These are phyloP conservation scores for Fagopyrum homotropicum DNA, from an alignment of 148 eudicot genomes.

Conservation along the genomic window DNA sequence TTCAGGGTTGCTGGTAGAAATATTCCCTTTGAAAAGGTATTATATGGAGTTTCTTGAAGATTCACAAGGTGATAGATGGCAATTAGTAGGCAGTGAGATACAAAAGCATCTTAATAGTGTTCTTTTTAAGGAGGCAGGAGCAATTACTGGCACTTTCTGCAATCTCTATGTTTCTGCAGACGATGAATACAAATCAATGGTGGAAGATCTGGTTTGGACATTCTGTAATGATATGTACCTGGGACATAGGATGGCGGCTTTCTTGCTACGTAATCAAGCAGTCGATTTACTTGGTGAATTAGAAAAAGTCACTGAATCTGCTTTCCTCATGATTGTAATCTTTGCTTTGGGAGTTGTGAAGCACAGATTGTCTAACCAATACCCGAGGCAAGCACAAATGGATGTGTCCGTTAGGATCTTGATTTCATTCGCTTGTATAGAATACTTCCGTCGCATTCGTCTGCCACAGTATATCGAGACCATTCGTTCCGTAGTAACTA, in stretches of 20 bases:
- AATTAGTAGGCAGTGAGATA: slow-evolving; percentile 26
- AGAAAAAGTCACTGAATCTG: slow-evolving; percentile 85
- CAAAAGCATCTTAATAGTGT: slow-evolving; percentile 49
- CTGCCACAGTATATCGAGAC: slow-evolving; percentile 88
- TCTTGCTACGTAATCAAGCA: slow-evolving; percentile 42
- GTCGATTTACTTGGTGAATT: slow-evolving; percentile 52
- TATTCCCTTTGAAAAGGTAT: slow-evolving; percentile 53
- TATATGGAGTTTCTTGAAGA: slow-evolving; percentile 35
- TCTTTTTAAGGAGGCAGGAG: slow-evolving; percentile 84
- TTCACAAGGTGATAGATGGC: slow-evolving; percentile 21
- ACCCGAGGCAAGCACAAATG: slow-evolving; percentile 36
- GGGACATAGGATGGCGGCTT: slow-evolving; percentile 58
- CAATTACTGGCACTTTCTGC: slow-evolving; percentile 73
- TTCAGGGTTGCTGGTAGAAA: slow-evolving; percentile 62
- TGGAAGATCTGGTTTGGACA: slow-evolving; percentile 66
- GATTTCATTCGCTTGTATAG: slow-evolving; percentile 81
- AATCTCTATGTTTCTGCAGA: slow-evolving; percentile 58
- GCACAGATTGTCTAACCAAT: slow-evolving; percentile 37
- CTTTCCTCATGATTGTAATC: slow-evolving; percentile 88
- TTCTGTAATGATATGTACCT: slow-evolving; percentile 62
- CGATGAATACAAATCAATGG: slow-evolving; percentile 46
- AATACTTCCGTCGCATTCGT: slow-evolving; percentile 78
- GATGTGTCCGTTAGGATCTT: slow-evolving; percentile 57
- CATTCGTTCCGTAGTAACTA: slow-evolving; percentile 45
- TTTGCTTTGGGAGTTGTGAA: slow-evolving; percentile 87